Base-by-base conservation (phyloP, 176 grass and related monocot species). In the Carex myosuroides region DNA sequence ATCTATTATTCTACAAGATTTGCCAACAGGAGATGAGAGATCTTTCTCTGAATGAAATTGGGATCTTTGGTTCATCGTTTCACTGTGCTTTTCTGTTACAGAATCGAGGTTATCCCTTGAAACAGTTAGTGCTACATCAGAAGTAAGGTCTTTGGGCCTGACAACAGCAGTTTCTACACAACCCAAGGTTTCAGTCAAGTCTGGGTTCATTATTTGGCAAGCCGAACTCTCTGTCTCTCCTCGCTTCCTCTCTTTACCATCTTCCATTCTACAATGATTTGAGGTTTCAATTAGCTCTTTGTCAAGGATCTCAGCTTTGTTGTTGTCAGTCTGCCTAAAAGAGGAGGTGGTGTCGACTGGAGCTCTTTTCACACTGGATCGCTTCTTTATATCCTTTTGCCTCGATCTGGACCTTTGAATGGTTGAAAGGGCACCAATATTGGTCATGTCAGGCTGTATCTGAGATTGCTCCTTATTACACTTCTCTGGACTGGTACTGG, bases 381-480 rank as follows among this genome's bases (percentile, higher is more conserved):
- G 41, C 50, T 85, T 85, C 73, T 86, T 77, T 74, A 95, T 81
- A 66, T 56, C 72, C 18, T 46, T 85, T 82, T 95, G 89, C 54
- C 93, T 91, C 48, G 88, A 92, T 89, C 87, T 95, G 58, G 89
- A 91, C 79, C 88, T 87, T 71, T 90, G 90, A 81, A 90, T 84
- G 67, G 80, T 90, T 70, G 88, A 81, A 75, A 91, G 84, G 11
- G 16, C 44, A 86, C 53, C 84, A 56, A 56, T 39, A 60, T 91
- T 70, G 3, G 79, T 64, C 81, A 88, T 16, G 14, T 94, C 78
- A 14, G 85, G 81, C 69, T 84, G 56, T 76, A 72, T 56, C 32
- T 76, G 67, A 82, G 33, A 54, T 62, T 82, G 83, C 57, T 85
- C 73, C 71, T 63, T 77, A 84, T 85, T 79, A 41, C 68, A 57